phyloP scores from a whole-genome alignment of 805 yeast species.

The Pichia membranifaciens region DNA sequence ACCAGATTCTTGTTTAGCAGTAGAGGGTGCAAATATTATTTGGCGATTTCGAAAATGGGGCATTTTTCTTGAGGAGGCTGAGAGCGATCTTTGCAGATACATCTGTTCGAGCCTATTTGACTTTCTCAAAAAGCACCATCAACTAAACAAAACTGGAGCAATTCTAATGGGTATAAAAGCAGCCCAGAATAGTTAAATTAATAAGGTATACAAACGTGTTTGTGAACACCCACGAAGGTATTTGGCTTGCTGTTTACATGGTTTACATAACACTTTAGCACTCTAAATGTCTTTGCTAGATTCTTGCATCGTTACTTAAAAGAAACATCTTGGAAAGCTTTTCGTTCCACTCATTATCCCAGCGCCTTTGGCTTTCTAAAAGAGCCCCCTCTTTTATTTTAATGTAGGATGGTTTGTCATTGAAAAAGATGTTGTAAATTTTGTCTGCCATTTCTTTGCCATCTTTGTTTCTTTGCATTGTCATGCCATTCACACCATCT shows the following conservation, averaged over 20 bases:
- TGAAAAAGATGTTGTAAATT: conserved; percentile 28
- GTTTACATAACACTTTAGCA: no score
- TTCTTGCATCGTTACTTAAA: background rate
- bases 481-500: conserved; percentile 63
- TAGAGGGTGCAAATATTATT: no score
- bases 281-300: background rate
- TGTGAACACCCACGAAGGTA: no score
- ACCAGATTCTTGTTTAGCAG: no score
- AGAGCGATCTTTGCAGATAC: no score
- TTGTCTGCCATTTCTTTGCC: conserved; percentile 40
- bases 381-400: conserved; percentile 63
- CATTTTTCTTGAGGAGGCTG: background rate
- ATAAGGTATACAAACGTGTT: no score
- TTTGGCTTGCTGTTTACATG: no score
- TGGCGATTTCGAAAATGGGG: conserved; percentile 1
- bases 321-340: conserved; percentile 35
- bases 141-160: no score
- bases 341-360: conserved; percentile 73
- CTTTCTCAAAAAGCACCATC: no score
- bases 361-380: conserved; percentile 57
- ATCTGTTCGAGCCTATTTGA: no score
- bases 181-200: no score
- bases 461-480: conserved; percentile 35
- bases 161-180: no score
- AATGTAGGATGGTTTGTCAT: conserved; percentile 21